Percentiles rank a stretch among this genome's conserved stretches.
Conservation (phyloP, 2,329 filamentous ascomycete genomes). For the Chaetomiaceae sp. region DNA sequence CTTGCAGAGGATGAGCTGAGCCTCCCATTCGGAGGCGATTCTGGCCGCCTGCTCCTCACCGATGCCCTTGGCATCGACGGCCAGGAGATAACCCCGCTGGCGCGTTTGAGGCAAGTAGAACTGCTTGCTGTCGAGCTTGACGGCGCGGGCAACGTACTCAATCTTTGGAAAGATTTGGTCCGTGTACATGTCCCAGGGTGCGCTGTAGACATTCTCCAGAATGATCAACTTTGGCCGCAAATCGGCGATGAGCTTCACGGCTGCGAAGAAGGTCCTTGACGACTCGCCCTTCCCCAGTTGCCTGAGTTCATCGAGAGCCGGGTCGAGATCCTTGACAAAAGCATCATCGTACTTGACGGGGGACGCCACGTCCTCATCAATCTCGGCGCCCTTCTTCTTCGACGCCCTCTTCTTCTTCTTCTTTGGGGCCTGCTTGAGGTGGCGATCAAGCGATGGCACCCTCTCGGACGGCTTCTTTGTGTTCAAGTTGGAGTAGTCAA, state of each 20-base stretch:
- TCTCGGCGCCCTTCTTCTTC: conserved; percentile 27
- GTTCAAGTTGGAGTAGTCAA: conserved; percentile 69
- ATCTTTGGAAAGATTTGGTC: conserved; percentile 37
- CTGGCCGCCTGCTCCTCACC: conserved; percentile 21
- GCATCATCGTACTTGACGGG: conserved; percentile 2
- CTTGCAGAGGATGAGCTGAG: conserved; percentile 43
- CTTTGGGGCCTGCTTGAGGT: conserved; percentile 27
- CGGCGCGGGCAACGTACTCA: conserved; percentile 50
- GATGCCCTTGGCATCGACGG: conserved; percentile 42
- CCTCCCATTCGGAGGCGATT: conserved; percentile 40
- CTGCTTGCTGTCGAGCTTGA: conserved; percentile 61
- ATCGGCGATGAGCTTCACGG: conserved; percentile 32
- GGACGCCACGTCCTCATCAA: neutral
- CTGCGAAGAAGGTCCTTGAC: conserved; percentile 26
- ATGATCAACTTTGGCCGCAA: conserved; percentile 59
- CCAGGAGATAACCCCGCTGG: conserved; percentile 55
- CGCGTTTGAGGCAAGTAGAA: conserved; percentile 72
- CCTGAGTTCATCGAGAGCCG: conserved; percentile 3
- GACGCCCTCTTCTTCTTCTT: conserved; percentile 43
- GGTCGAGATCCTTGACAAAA: conserved; percentile 10
- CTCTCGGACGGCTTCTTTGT: conserved; percentile 29
- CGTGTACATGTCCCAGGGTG: conserved; percentile 55
- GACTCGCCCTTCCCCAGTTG: conserved; percentile 18
- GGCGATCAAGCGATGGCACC: conserved; percentile 9
- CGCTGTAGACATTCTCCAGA: conserved; percentile 64